Evolutionary conservation across 106 monocot species (phyloP), one percentile per base, ranked within the genome.

Genomic region (Phalaenopsis aphrodite): DNA sequence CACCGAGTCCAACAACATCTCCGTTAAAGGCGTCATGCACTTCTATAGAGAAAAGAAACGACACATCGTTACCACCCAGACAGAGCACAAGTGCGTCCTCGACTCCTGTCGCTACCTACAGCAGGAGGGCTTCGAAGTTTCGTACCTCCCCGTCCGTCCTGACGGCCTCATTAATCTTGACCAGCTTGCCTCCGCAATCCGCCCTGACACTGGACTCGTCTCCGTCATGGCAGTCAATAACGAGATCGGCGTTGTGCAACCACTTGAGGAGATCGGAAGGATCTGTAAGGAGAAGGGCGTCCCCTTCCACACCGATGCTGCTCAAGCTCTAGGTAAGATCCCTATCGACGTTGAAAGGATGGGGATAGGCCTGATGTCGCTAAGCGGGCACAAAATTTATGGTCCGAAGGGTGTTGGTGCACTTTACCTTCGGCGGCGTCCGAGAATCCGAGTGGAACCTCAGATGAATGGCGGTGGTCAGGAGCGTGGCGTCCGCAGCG

Each of bases 61-160:
- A 21, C 98, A 99, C 78, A 87, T 93, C 45, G 30, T 99, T 75
- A 99, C 98, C 69, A 94, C 98, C 74, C 98, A 99, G 89, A 99
- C 98, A 24, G 98, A 99, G 88, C 98, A 99, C 86, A 99, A 99
- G 90, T 99, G 98, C 91, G 98, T 99, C 66, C 94, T 99, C 41
- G 98, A 99, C 43, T 99, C 98, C 45, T 99, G 94, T 89, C 87
- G 98, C 41, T 81, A 91, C 81, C 93, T 99, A 14, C 98, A 99
- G 85, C 98, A 99, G 81, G 92, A 99, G 49, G 98, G 98, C 1
- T 99, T 91, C 57, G 94, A 99, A 19, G 78, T 94, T 71, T 94
- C 94, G 55, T 99, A 99, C 83, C 87, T 99, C 39, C 98, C 98
- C 10, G 98, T 99, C 36, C 80, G 81, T 2, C 47, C 83, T 47